These are phyloP conservation scores for Hypoxylon intermedium DNA, from an alignment of 495 filamentous ascomycete species.

Conservation along the genomic window DNA sequence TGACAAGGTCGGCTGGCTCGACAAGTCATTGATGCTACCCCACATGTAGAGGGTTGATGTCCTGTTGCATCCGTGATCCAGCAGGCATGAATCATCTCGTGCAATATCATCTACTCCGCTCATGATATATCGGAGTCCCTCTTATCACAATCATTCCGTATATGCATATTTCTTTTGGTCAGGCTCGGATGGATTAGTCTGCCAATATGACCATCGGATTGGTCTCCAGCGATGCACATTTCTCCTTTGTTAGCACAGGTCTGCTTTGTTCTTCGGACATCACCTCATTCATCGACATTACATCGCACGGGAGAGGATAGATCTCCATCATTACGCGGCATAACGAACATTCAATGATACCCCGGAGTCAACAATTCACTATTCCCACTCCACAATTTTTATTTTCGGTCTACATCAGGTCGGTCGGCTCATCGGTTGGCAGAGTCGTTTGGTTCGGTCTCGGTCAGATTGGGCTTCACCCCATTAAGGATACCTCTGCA, in stretches of 20 bases:
- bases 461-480: constrained; percentile 25
- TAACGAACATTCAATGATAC: constrained; percentile 48
- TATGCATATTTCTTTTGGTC: constrained; percentile 20
- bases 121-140: not conserved
- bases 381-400: constrained; percentile 43
- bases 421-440: constrained; percentile 12
- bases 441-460: constrained; percentile 18
- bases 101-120: not conserved
- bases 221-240: constrained; percentile 21
- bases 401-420: constrained; percentile 22
- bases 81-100: constrained; percentile 18
- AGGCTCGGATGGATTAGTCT: constrained; percentile 10
- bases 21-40: constrained; percentile 64
- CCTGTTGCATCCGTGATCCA: constrained; percentile 1
- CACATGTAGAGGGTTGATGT: constrained; percentile 48
- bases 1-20: constrained; percentile 88
- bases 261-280: constrained; percentile 14
- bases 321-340: constrained; percentile 42
- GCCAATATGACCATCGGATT: constrained; percentile 20
- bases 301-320: constrained; percentile 23
- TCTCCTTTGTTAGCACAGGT: constrained; percentile 21
- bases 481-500: constrained; percentile 34
- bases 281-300: constrained; percentile 23
- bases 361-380: constrained; percentile 46
- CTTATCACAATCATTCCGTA: not conserved